Evolutionary conservation across 2,329 filamentous ascomycete genomes (phyloP), one percentile per base, ranked within the genome.

Genomic region (Orbilia quercus): DNA sequence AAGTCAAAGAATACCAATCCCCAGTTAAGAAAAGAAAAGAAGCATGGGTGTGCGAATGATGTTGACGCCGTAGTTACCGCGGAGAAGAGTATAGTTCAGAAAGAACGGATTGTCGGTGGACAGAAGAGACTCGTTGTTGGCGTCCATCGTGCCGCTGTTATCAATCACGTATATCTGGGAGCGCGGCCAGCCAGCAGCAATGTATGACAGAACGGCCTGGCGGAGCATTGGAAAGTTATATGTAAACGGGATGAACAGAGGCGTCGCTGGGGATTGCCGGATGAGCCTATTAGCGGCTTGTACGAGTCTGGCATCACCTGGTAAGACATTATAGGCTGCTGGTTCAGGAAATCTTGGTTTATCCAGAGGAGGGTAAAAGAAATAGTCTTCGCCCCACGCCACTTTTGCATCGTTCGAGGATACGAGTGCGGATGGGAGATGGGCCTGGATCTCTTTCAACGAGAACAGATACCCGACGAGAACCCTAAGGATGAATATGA

Each of bases 211-310:
- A 0, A 88, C 83, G 1, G 83, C 81, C 79, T 88, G 86, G 12
- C 85, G 82, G 0, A 88, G 81, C 65, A 87, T 80, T 1, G 83
- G 82, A 83, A 83, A 86, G 63, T 84, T 83, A 34, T 85, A 81
- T 0, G 85, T 86, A 79, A 88, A 88, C n/a, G 85, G 84, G 71
- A 88, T 86, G 53, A 87, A 80, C 7, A 88, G 81, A 1, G 86
- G 85, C 2, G 86, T 80, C 2, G 75, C 69, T 18, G 63, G 75
- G 23, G 65, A 55, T 20, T 75, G 65, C 1, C 23, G 12, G 16
- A 63, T 53, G 34, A 51, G 50, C 1, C 22, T 23, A 11, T 53
- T 23, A 5, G 58, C 58, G 2, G 5, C 7, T 14, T 6, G 1
- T 4, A 57, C 2, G 7, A 12, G 4, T 1, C 34, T 7, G 0